Conservation (phyloP, 2,329 filamentous ascomycete species). For the Pseudogymnoascus sp. region DNA sequence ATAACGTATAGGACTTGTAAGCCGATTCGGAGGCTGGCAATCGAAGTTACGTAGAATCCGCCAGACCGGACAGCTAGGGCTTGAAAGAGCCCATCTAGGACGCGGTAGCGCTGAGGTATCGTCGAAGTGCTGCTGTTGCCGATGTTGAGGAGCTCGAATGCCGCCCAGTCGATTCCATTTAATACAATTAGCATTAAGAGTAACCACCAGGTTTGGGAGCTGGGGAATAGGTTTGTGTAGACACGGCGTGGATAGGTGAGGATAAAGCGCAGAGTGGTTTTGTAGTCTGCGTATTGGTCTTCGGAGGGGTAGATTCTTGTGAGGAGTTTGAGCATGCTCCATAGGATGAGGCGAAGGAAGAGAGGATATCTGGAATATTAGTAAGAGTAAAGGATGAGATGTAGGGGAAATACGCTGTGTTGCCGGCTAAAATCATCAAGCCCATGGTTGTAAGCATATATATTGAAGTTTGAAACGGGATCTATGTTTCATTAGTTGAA, state of each 20-base stretch:
- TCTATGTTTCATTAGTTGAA: neutral
- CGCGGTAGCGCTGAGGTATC: neutral
- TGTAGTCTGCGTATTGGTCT: constrained; percentile 39
- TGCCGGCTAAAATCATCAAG: constrained; percentile 85
- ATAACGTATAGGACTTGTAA: constrained; percentile 91
- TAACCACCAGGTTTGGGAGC: constrained; percentile 89
- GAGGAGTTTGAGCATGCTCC: constrained; percentile 63
- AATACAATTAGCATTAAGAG: constrained; percentile 76
- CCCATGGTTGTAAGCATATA: constrained; percentile 77
- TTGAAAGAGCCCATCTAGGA: constrained; percentile 44
- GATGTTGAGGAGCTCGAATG: constrained; percentile 66
- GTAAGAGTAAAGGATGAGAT: constrained; percentile 78
- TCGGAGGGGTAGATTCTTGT: constrained; percentile 69
- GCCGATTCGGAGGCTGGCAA: constrained; percentile 73
- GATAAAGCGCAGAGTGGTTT: constrained; percentile 57
- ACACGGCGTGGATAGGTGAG: constrained; percentile 92
- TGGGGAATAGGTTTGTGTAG: constrained; percentile 89
- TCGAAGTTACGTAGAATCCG: constrained; percentile 74
- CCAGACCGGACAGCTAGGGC: constrained; percentile 84
- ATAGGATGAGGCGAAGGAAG: constrained; percentile 90
- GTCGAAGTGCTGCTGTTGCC: constrained; percentile 36
- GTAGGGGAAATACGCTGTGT: constrained; percentile 70
- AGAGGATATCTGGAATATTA: constrained; percentile 94
- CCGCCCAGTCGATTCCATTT: constrained; percentile 66
- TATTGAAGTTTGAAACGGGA: constrained; percentile 36